Percentiles rank a stretch among this genome's conserved stretches.
These are phyloP conservation scores for Aspergillus proliferans DNA, from an alignment of 2,329 filamentous ascomycete genomes.

Conservation along the genomic window DNA sequence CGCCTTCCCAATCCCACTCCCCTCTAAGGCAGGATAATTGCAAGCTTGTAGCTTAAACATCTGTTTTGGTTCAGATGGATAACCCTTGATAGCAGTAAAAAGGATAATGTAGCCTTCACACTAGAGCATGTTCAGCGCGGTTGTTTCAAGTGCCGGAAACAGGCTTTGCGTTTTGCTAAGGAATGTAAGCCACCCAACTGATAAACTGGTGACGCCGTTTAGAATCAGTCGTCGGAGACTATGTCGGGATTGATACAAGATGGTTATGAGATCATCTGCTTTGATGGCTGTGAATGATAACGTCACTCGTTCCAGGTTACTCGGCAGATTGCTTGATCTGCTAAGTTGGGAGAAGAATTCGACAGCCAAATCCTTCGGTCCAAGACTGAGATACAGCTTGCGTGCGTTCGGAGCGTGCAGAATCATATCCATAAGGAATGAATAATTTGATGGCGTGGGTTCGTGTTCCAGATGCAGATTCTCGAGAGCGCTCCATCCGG, in stretches of 20 bases:
- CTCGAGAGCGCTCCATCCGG: conserved; percentile 2
- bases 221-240: conserved; percentile 2
- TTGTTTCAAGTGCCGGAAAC: conserved; percentile 2
- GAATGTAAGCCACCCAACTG: not conserved
- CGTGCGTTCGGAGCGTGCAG: conserved; percentile 2
- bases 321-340: not conserved
- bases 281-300: conserved; percentile 3
- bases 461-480: conserved; percentile 9
- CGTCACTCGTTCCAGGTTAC: conserved; percentile 4
- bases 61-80: not conserved
- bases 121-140: conserved; percentile 2
- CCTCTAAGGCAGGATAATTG: not conserved
- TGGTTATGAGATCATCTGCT: conserved; percentile 1
- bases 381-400: conserved; percentile 8
- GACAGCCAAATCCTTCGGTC: conserved; percentile 4
- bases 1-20: not conserved
- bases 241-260: conserved; percentile 1
- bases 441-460: conserved; percentile 7
- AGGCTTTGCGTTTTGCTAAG: conserved; percentile 1
- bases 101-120: not conserved
- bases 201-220: conserved; percentile 1
- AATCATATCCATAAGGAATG: conserved; percentile 6
- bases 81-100: not conserved
- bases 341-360: conserved; percentile 7
- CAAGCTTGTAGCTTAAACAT: not conserved